Base-by-base conservation (phyloP, 805 yeast genomes). In the Priceomyces castillae region DNA sequence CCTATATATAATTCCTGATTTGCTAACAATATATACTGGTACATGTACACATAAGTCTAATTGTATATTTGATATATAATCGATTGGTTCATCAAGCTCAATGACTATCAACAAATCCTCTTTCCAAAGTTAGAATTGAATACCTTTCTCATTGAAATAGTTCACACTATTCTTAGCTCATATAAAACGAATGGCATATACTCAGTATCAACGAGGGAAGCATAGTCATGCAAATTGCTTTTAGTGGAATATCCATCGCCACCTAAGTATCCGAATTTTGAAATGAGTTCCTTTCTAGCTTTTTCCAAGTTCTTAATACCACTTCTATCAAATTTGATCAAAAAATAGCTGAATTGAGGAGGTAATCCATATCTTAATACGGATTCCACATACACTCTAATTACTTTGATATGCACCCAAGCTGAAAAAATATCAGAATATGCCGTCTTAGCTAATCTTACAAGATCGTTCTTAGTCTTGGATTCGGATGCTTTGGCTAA, bases 361-460 rank as follows among this genome's bases (percentile, higher is more conserved):
- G 99, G 99, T 51, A 94, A 77, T 0, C 99, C 99, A 64, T 94
- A 94, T 67, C 99, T 83, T 62, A 94, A 76, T 12, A 94, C 96
- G 40, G 90, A 79, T 69, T 94, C 99, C 30, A 92, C 96, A 65
- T 86, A 94, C 15, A 87, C 77, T 53, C 97, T 82, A 42, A 94
- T 75, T 3, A 87, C 81, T 67, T 90, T 90, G 53, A 94, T 78
- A 65, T 94, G 99, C 59, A 87, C 75, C 97, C 97, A 90, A 51
- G 85, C 81, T 53, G 87, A 75, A 48, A 86, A 73, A 40, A 90
- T 81, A 57, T 94, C 98, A 18, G 86, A 76, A 62, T 85, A 94
- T n/a, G 98, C 95, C 17, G 96, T 83, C 55, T 82, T 82, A 1
- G 95, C 82, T 48, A 94, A 76, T 59, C 97, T 82, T 41, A 84